Conservation (phyloP, 805 yeast species). For the Danielia oregonensis region DNA sequence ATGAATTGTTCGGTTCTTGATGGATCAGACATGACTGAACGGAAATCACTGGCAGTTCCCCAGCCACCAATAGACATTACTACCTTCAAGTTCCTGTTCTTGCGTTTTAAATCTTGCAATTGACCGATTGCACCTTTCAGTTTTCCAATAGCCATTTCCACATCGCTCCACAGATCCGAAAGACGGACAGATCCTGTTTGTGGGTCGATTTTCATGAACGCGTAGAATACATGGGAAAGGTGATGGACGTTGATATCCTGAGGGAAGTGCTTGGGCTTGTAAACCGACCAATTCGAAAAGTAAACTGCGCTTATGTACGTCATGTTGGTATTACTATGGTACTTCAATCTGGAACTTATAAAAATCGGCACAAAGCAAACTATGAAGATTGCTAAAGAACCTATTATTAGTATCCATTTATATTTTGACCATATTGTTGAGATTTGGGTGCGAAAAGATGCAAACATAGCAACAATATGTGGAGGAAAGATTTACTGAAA, state of each 20-base stretch:
- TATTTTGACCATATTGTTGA: too few species aligned
- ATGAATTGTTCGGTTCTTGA: constrained; percentile 44
- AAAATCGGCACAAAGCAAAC: not conserved
- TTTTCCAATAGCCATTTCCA: constrained; percentile 43
- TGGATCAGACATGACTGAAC: constrained; percentile 6
- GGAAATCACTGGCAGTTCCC: constrained; percentile 39
- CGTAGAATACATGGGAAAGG: constrained; percentile 70
- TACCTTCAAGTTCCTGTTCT: constrained; percentile 43
- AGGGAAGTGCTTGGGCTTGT: constrained; percentile 47
- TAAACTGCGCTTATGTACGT: constrained; percentile 31
- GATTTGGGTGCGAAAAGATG: too few species aligned
- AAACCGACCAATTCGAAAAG: constrained; percentile 46
- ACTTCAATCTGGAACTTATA: too few species aligned
- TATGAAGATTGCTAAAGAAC: not conserved
- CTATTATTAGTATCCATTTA: too few species aligned
- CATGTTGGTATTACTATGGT: constrained; percentile 1
- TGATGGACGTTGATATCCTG: constrained; percentile 53
- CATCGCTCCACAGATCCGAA: constrained; percentile 67
- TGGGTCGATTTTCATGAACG: constrained; percentile 63
- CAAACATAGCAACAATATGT: too few species aligned
- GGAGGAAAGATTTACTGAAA: too few species aligned
- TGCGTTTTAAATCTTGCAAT: constrained; percentile 44
- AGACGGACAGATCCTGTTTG: constrained; percentile 50
- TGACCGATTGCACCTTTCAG: constrained; percentile 7
- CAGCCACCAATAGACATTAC: constrained; percentile 83